Evolutionary conservation across 805 yeast genomes (phyloP).

Genomic region (Scheffersomyces stipitis): DNA sequence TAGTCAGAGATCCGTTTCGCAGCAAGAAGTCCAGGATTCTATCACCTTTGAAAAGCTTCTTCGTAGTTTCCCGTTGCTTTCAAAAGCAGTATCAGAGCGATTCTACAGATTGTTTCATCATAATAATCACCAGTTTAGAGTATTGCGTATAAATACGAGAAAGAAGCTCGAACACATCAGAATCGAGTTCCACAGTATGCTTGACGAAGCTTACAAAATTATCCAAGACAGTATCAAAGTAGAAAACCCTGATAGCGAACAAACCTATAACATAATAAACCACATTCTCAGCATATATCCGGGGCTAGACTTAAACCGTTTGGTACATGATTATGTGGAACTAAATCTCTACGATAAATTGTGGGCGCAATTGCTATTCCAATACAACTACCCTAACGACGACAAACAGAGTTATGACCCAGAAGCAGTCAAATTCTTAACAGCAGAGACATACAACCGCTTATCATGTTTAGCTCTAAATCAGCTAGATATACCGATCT

Average conservation of each 20-base stretch:
- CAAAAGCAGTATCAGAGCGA: constrained; percentile 38
- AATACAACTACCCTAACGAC: constrained; percentile 27
- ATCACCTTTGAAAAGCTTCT: constrained; percentile 38
- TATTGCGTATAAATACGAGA: constrained; percentile 28
- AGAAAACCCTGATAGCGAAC: constrained; percentile 35
- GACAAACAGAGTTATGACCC: constrained; percentile 18
- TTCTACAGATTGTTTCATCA: constrained; percentile 42
- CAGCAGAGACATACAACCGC: constrained; percentile 30
- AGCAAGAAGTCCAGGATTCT: background rate
- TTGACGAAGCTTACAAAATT: constrained; percentile 34
- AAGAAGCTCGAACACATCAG: constrained; percentile 26
- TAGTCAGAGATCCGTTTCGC: background rate
- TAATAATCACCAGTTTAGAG: constrained; percentile 32
- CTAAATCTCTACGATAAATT: constrained; percentile 61
- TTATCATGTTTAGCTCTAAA: constrained; percentile 46
- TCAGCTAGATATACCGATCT: constrained; percentile 49
- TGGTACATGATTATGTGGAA: constrained; percentile 73
- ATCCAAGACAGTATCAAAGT: constrained; percentile 39
- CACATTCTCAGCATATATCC: constrained; percentile 34
- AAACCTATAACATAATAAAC: constrained; percentile 29
- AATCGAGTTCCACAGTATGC: constrained; percentile 30
- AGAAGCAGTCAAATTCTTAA: constrained; percentile 26
- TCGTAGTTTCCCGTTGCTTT: constrained; percentile 38
- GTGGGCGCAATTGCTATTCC: constrained; percentile 51
- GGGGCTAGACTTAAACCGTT: constrained; percentile 46